Evolutionary conservation across 2,329 filamentous ascomycete species (phyloP).

Genomic region (Aspergillus amoenus): DNA sequence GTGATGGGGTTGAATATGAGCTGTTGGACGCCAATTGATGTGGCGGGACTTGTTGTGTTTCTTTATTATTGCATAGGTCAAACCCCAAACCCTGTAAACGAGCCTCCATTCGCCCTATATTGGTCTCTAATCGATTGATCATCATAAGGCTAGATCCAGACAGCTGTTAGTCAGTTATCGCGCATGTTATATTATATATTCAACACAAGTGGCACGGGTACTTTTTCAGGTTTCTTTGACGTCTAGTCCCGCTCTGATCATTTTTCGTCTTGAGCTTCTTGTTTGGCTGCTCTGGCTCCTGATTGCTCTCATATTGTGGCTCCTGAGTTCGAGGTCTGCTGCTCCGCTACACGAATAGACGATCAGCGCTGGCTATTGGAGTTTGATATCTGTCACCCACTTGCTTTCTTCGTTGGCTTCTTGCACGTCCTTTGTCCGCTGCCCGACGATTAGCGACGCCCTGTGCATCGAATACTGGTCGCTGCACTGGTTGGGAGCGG

Average conservation of each 20-base stretch:
- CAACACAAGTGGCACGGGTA: not conserved
- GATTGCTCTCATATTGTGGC: not conserved
- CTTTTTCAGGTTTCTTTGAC: constrained; percentile 9
- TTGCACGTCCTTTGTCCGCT: not conserved
- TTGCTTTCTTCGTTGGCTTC: not conserved
- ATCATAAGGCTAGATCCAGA: constrained; percentile 12
- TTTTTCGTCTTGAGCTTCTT: not conserved
- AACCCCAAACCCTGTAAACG: constrained; percentile 15
- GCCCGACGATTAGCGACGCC: not conserved
- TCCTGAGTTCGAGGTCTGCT: not conserved
- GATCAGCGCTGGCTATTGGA: not conserved
- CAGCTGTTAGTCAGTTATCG: not conserved
- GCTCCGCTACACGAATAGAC: not conserved
- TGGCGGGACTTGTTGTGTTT: not conserved
- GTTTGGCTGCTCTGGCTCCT: not conserved
- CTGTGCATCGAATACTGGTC: not conserved
- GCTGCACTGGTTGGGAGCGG: not conserved
- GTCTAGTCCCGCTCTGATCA: not conserved
- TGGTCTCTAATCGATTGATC: constrained; percentile 19
- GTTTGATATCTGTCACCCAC: not conserved
- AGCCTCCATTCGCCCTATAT: constrained; percentile 17
- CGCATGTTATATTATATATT: not conserved
- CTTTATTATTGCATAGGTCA: not conserved
- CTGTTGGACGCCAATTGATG: not conserved
- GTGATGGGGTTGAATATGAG: not conserved